Evolutionary conservation across 108 stramenopile species (phyloP).

Genomic region (Nitzschia putrida): DNA sequence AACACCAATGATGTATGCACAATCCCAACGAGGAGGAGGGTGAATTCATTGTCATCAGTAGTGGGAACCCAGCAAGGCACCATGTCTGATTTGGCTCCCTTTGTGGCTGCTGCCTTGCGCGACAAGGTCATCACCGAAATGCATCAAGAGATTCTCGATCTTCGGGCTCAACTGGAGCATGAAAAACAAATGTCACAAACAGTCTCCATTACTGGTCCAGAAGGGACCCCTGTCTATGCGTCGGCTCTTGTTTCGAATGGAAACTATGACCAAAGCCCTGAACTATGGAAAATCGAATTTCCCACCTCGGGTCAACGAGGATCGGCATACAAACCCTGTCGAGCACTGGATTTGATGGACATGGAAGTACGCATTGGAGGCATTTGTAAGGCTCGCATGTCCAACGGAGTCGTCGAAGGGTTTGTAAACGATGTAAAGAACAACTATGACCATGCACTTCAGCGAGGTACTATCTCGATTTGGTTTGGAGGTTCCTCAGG

Average conservation of each 20-base stretch:
- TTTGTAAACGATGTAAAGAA: constrained; percentile 24
- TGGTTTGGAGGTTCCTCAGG: constrained; percentile 26
- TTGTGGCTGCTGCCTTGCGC: constrained; percentile 51
- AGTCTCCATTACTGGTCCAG: constrained; percentile 41
- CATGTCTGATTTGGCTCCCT: constrained; percentile 46
- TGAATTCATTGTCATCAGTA: too few relatives aligned
- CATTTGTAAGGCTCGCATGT: constrained; percentile 20
- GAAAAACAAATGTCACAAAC: constrained; percentile 8
- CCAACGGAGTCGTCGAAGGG: constrained; percentile 12
- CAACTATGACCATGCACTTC: not conserved
- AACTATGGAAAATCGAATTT: constrained; percentile 17
- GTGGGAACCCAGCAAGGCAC: too few relatives aligned
- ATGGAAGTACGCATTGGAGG: constrained; percentile 46
- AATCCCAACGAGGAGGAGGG: too few relatives aligned
- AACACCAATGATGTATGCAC: too few relatives aligned
- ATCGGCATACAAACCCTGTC: not conserved
- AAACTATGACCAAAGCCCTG: constrained; percentile 19
- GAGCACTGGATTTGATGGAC: constrained; percentile 12
- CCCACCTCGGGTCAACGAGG: not conserved
- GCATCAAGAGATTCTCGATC: constrained; percentile 32
- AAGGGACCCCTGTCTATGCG: constrained; percentile 35
- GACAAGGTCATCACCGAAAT: constrained; percentile 43
- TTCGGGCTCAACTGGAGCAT: constrained; percentile 25
- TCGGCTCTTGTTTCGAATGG: constrained; percentile 17
- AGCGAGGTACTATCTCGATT: constrained; percentile 17